Evolutionary conservation across 2,329 filamentous ascomycete genomes (phyloP).

Genomic region (Sclerotinia subarctica): DNA sequence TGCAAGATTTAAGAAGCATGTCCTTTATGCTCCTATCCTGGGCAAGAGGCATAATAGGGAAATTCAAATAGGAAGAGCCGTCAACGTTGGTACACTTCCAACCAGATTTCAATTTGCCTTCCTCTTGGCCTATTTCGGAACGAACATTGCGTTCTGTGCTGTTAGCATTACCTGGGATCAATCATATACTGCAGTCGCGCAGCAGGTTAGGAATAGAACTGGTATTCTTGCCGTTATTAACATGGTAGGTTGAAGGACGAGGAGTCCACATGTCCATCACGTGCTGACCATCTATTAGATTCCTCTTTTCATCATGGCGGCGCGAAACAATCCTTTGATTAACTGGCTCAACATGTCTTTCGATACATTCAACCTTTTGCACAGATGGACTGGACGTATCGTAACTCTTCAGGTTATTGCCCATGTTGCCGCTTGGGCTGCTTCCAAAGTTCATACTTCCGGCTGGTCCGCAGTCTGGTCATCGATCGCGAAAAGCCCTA

Average conservation of each 20-base stretch:
- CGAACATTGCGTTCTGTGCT: conserved; percentile 75
- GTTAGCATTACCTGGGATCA: conserved; percentile 59
- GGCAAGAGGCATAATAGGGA: conserved; percentile 74
- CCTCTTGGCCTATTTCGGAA: conserved; percentile 62
- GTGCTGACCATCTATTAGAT: conserved; percentile 39
- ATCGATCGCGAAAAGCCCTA: conserved; percentile 41
- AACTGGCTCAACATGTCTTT: conserved; percentile 69
- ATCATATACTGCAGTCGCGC: conserved; percentile 44
- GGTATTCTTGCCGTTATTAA: conserved; percentile 70
- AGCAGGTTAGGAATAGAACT: conserved; percentile 62
- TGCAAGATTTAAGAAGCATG: conserved; percentile 63
- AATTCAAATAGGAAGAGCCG: conserved; percentile 62
- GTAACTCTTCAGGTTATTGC: conserved; percentile 66
- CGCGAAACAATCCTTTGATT: conserved; percentile 77
- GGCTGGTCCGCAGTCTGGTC: conserved; percentile 49
- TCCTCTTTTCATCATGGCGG: conserved; percentile 70
- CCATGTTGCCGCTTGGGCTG: conserved; percentile 61
- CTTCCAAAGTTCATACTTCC: conserved; percentile 41
- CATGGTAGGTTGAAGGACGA: conserved; percentile 51
- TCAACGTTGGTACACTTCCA: conserved; percentile 74
- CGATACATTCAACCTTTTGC: conserved; percentile 78
- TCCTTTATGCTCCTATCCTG: conserved; percentile 69
- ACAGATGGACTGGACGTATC: conserved; percentile 77
- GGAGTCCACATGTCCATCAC: not conserved
- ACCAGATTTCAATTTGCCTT: conserved; percentile 74